phyloP scores from a whole-genome alignment of 306 rosid species.

The Geum urbanum region DNA sequence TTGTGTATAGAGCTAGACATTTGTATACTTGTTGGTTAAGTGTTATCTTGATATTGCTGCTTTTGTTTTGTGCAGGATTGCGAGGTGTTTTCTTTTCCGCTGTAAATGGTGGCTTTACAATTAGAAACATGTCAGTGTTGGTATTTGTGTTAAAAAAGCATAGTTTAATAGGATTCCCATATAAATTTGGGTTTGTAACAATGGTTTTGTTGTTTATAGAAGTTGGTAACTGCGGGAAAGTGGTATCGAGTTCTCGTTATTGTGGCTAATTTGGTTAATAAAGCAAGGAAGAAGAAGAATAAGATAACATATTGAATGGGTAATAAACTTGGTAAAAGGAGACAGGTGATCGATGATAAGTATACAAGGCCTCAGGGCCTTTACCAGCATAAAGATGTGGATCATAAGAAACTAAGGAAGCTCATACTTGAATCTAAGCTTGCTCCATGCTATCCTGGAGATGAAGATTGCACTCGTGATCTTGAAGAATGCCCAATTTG shows the following conservation, averaged over 20 bases:
- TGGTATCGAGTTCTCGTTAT: constrained; percentile 24
- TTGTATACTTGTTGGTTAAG: constrained; percentile 13
- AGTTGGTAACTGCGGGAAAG: constrained; percentile 21
- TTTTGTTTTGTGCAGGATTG: constrained; percentile 20
- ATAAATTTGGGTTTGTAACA: constrained; percentile 7
- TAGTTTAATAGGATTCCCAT: constrained; percentile 10
- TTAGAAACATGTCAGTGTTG: background rate
- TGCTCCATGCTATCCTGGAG: constrained; percentile 98
- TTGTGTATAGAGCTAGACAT: background rate
- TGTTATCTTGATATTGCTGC: background rate
- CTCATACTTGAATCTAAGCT: constrained; percentile 91
- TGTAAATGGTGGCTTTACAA: constrained; percentile 7
- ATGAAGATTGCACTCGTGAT: constrained; percentile 58
- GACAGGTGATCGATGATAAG: constrained; percentile 88
- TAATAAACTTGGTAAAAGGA: constrained; percentile 92
- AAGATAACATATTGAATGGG: constrained; percentile 60
- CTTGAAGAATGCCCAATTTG: constrained; percentile 98
- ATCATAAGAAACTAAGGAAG: constrained; percentile 94
- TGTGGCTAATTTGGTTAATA: constrained; percentile 31
- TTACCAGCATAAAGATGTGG: constrained; percentile 94
- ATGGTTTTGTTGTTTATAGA: constrained; percentile 18
- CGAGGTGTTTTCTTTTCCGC: background rate
- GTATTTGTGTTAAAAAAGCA: background rate
- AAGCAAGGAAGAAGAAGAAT: constrained; percentile 21
- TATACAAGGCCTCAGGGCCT: constrained; percentile 95